Percentiles rank a stretch among this genome's conserved stretches.
phyloP scores from a whole-genome alignment of 2,329 filamentous ascomycete genomes.

The Diaporthe batatas region DNA sequence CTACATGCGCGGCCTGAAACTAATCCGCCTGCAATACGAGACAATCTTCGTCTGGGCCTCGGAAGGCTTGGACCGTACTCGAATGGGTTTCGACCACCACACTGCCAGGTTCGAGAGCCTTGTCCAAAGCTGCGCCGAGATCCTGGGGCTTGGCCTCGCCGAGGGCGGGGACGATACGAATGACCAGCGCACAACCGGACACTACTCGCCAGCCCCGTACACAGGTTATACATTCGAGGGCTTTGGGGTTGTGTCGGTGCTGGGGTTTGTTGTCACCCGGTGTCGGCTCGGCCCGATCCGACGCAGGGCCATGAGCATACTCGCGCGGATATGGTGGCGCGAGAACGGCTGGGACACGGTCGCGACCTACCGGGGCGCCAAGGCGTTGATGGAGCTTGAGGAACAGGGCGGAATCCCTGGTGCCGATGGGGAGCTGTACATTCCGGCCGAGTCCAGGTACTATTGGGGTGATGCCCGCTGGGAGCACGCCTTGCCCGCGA shows the following conservation, averaged over 20 bases:
- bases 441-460: constrained; percentile 26
- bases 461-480: constrained; percentile 20
- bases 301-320: not conserved
- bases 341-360: constrained; percentile 26
- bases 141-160: not conserved
- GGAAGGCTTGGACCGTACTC: constrained; percentile 28
- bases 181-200: not conserved
- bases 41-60: constrained; percentile 9
- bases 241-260: constrained; percentile 22
- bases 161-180: not conserved
- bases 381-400: constrained; percentile 20
- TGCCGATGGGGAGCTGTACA: constrained; percentile 5
- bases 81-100: constrained; percentile 8
- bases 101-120: constrained; percentile 5
- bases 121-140: not conserved
- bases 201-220: constrained; percentile 7
- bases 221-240: constrained; percentile 25
- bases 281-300: constrained; percentile 7
- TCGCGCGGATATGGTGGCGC: constrained; percentile 25
- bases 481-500: constrained; percentile 19
- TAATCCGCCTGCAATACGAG: constrained; percentile 9
- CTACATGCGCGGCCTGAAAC: not conserved
- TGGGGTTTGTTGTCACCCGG: constrained; percentile 15
- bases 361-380: not conserved
- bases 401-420: constrained; percentile 7